Conservation (phyloP, 441 rosid species). For the Aleurites moluccanus region DNA sequence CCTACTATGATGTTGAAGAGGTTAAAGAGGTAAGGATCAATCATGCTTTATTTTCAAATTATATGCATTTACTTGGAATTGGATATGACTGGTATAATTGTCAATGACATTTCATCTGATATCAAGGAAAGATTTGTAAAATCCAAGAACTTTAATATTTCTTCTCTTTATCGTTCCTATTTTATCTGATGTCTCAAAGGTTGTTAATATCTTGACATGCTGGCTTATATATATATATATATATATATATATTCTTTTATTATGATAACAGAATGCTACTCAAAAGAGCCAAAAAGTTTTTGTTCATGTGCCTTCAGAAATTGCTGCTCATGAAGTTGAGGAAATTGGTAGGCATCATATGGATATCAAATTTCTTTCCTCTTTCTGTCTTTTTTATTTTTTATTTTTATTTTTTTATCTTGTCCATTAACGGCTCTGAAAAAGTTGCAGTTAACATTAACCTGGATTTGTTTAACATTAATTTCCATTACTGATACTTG, state of each 20-base stretch:
- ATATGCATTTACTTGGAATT: neutral
- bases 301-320: slow-evolving; percentile 72
- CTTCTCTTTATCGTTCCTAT: neutral
- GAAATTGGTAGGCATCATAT: slow-evolving; percentile 53
- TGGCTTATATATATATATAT: neutral
- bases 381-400: neutral
- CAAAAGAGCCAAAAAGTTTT: slow-evolving; percentile 83
- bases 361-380: neutral
- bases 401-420: neutral
- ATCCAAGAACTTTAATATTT: neutral
- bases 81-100: neutral
- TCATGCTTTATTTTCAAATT: neutral
- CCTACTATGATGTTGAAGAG: slow-evolving; percentile 67
- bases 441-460: neutral
- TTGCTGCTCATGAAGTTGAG: slow-evolving; percentile 71
- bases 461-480: neutral
- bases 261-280: slow-evolving; percentile 59
- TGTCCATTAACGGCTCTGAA: neutral
- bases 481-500: neutral
- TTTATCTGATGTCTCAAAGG: neutral
- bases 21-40: slow-evolving; percentile 54
- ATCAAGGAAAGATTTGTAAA: neutral
- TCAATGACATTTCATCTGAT: neutral
- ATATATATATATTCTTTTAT: neutral
- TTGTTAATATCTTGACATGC: neutral